phyloP scores from a whole-genome alignment of 768 basidiomycete genomes.

The Solioccasus polychromus region DNA sequence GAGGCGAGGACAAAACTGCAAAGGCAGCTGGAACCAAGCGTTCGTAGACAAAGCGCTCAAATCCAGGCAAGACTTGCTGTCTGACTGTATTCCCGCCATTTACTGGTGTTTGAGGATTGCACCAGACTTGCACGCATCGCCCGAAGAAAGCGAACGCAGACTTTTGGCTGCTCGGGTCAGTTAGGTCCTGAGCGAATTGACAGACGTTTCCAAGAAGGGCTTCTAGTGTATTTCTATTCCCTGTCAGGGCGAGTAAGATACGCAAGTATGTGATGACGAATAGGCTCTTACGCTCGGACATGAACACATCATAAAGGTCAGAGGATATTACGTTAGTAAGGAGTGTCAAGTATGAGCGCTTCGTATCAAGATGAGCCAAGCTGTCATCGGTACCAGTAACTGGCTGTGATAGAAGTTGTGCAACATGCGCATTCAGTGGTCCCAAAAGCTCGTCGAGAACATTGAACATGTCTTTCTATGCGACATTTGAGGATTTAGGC shows the following conservation, averaged over 20 bases:
- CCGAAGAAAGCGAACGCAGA: conserved; percentile 78
- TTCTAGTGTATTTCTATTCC: conserved; percentile 70
- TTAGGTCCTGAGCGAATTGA: conserved; percentile 66
- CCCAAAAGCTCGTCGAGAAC: conserved; percentile 89
- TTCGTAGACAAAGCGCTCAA: conserved; percentile 90
- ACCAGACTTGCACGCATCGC: conserved; percentile 67
- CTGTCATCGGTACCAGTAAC: conserved; percentile 86
- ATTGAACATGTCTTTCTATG: conserved; percentile 76
- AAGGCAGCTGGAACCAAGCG: conserved; percentile 80
- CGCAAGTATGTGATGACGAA: conserved; percentile 22
- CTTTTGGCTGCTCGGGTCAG: conserved; percentile 75
- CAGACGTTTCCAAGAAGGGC: conserved; percentile 72
- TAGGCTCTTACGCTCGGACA: conserved; percentile 66
- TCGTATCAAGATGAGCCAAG: conserved; percentile 73
- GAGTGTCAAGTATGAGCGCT: conserved; percentile 83
- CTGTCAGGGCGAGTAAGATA: conserved; percentile 26
- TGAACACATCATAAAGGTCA: conserved; percentile 81
- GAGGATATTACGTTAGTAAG: conserved; percentile 78
- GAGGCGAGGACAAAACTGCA: conserved; percentile 69
- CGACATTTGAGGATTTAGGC: background rate
- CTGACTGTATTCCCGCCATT: conserved; percentile 33
- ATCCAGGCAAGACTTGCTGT: conserved; percentile 67
- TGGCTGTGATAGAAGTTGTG: conserved; percentile 74
- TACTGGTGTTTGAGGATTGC: conserved; percentile 42
- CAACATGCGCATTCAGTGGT: conserved; percentile 82